Evolutionary conservation across 129 eudicot species (phyloP), one percentile per base, ranked within the genome.

Genomic region (Centaurea solstitialis): DNA sequence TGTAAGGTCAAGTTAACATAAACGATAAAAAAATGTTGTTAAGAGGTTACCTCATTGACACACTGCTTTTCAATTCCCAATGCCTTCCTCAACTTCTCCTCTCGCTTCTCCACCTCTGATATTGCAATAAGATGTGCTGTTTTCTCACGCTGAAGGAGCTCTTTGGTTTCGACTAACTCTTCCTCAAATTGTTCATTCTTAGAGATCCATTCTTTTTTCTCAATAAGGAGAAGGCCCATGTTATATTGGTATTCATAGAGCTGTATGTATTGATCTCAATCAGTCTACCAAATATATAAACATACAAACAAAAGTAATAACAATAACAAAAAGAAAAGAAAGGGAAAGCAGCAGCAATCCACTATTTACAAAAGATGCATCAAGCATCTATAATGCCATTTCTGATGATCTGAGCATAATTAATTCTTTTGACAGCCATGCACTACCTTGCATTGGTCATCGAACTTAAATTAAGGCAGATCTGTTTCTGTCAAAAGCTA

Each of bases 141-240:
- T 85, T 91, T 91, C 83, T 96, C 99, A 65, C 97, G 86, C 69
- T 91, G 87, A 20, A 91, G 88, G 50, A 86, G 75, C 69, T 93
- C 98, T 68, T 89, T 87, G 23, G 88, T 82, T 79, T 91, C 92
- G 0, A 78, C 74, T 71, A 91, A 79, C 15, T 73, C 85, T 83
- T 79, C 89, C 79, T 77, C 85, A 26, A 91, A 88, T 64, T 96
- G 93, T 74, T 93, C 98, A 74, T 77, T 84, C 84, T 91, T 92
- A 17, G 89, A 84, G 43, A 74, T 57, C 94, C 88, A 96, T 62
- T 96, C 99, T 75, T 93, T 96, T 81, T 96, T 96, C 86, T 96
- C 99, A 72, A 96, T 88, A 87, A 96, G 81, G 13, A 96, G 97
- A 75, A 96, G 91, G 39, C 99, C 99, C 99, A 96, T 93, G 85